Base-by-base conservation (phyloP, 352 stramenopile species). In the Phytophthora ohioensis region DNA sequence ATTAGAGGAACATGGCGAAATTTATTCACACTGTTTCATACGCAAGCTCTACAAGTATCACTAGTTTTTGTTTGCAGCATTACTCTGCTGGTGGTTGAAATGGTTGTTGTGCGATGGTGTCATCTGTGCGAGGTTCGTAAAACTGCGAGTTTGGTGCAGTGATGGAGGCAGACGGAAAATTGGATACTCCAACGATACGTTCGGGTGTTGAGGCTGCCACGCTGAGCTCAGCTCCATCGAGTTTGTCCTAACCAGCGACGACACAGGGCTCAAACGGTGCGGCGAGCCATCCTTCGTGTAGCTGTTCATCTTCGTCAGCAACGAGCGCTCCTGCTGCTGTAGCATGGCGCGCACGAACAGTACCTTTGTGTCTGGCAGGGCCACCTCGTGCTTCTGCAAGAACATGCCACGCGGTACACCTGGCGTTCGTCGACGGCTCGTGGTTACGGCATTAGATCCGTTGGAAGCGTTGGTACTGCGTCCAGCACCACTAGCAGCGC, bases 331-430 rank as follows among this genome's bases (percentile, higher is more conserved):
- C 57, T 93, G 88, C 61, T 95, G 90, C 64, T 97, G 88, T 27
- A 97, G 74, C 88, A 95, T 97, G 1, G 88, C 89, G 34, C 83
- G 82, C 15, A 97, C 77, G 54, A 94, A 97, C 21, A 94, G 52
- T 21, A 93, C 78, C 60, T 93, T 92, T 30, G 78, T 89, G 38
- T 91, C 82, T 27, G 90, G 87, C 9, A 97, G 43, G 42, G 79
- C 74, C 42, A 97, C 84, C 39, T 83, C 75, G 57, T 93, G 86
- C 57, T 94, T 95, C 34, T 88, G 83, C 36, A 97, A 63, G n/a
- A 87, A 67, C 83, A 97, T 94, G 32, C 85, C 85, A 62, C 79
- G 79, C 11, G 58, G 66, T 30, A 77, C 34, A 8, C 82, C 67
- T 39, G 74, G 70, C 3, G 71, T 79, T 13, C 83, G 68, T 42